phyloP scores from a whole-genome alignment of 2,329 filamentous ascomycete species.

The Fonsecaea nubica region DNA sequence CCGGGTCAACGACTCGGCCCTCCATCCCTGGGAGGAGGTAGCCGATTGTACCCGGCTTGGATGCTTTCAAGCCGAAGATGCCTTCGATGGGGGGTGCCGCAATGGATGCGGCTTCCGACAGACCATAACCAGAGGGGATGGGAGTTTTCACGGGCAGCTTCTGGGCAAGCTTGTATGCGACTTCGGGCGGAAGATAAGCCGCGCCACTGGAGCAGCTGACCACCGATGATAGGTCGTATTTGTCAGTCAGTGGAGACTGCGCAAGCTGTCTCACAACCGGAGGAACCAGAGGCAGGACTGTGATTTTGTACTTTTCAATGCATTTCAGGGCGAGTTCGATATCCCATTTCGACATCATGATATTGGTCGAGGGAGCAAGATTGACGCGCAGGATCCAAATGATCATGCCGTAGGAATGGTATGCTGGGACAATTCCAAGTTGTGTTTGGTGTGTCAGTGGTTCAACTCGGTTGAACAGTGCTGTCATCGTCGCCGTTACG shows the following conservation, averaged over 20 bases:
- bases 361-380: not conserved
- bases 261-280: conserved; percentile 4
- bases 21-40: not conserved
- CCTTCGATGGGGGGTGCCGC: not conserved
- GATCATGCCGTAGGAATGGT: conserved; percentile 5
- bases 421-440: conserved; percentile 1
- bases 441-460: not conserved
- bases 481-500: not conserved
- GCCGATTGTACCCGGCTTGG: not conserved
- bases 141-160: not conserved
- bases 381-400: conserved; percentile 1
- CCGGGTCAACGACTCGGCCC: conserved; percentile 2
- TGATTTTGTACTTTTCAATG: conserved; percentile 2
- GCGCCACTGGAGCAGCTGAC: conserved; percentile 1
- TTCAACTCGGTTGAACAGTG: not conserved
- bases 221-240: not conserved
- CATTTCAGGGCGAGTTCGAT: conserved; percentile 1
- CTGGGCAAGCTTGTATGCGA: not conserved
- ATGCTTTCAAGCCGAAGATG: not conserved
- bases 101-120: conserved; percentile 1
- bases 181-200: not conserved
- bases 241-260: not conserved
- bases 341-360: conserved; percentile 1
- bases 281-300: not conserved
- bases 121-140: not conserved